A percentile compares a stretch with the other conserved stretches of the same genome.
Conservation (phyloP, 1,139 yeast species). For the Petasospora fabianii region DNA sequence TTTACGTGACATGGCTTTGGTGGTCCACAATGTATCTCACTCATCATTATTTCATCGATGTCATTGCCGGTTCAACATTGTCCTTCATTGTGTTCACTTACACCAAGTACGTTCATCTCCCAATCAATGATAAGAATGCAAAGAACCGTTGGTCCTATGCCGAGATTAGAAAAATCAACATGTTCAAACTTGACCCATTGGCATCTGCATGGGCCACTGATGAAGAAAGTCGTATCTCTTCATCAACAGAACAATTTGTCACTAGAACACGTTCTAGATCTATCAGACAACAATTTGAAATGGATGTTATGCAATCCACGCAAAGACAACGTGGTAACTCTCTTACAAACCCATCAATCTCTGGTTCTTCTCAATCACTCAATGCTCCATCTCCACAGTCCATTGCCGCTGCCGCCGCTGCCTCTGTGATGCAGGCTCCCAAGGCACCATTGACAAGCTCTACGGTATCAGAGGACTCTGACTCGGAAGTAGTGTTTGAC, state of each 20-base stretch:
- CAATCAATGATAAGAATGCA: constrained; percentile 55
- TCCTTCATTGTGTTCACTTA: constrained; percentile 68
- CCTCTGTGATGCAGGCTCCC: constrained; percentile 2
- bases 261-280: constrained; percentile 22
- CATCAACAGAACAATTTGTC: background rate
- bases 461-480: constrained; percentile 19
- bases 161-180: constrained; percentile 31
- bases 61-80: constrained; percentile 84
- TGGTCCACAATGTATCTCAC: constrained; percentile 98
- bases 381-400: constrained; percentile 2
- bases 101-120: constrained; percentile 71
- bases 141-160: constrained; percentile 86
- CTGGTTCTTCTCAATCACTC: background rate
- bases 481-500: constrained; percentile 26
- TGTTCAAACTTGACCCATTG: constrained; percentile 34
- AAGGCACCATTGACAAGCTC: constrained; percentile 5
- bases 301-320: constrained; percentile 18
- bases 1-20: constrained; percentile 90
- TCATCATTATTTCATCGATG: constrained; percentile 90
- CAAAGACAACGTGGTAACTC: constrained; percentile 16
- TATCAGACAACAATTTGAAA: constrained; percentile 19
- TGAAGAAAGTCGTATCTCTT: constrained; percentile 17
- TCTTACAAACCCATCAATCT: constrained; percentile 3
- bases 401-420: constrained; percentile 4
- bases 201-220: constrained; percentile 16